Evolutionary conservation across 371 early-diverging fungal genomes (phyloP).

Genomic region (Thermomucor indicae-seudaticae): DNA sequence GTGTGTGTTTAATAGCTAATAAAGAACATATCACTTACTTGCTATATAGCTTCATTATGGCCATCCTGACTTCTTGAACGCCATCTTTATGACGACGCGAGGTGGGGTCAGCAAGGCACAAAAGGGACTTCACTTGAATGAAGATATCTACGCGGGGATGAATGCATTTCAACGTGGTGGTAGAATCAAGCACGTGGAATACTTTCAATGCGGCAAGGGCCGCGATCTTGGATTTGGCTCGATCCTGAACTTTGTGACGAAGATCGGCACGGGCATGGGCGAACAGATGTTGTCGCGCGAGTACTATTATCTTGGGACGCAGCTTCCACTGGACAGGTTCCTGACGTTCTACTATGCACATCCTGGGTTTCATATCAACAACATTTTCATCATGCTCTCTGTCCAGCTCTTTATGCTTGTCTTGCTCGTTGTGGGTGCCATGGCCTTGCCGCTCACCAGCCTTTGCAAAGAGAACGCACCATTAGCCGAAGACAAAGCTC

Average conservation of each 20-base stretch:
- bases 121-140: constrained; percentile 87
- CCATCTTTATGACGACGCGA: constrained; percentile 84
- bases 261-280: constrained; percentile 91
- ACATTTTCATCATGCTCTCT: constrained; percentile 84
- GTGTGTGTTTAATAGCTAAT: not conserved
- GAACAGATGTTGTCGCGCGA: constrained; percentile 91
- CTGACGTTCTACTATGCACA: constrained; percentile 88
- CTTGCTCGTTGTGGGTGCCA: constrained; percentile 67
- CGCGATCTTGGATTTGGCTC: constrained; percentile 90
- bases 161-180: constrained; percentile 84
- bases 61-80: constrained; percentile 90
- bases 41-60: constrained; percentile 71
- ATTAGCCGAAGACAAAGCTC: constrained; percentile 36
- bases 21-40: constrained; percentile 1
- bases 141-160: constrained; percentile 94
- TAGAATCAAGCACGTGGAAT: constrained; percentile 87
- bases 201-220: constrained; percentile 91
- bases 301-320: constrained; percentile 85
- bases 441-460: constrained; percentile 58
- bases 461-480: constrained; percentile 37
- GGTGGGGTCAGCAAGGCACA: constrained; percentile 90
- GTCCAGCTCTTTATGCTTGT: constrained; percentile 84
- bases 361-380: constrained; percentile 91
- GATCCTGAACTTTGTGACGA: constrained; percentile 84
- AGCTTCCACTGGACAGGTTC: constrained; percentile 80